Conservation (phyloP, 371 early-diverging fungal species). For the Paraphysoderma sedebokerense region DNA sequence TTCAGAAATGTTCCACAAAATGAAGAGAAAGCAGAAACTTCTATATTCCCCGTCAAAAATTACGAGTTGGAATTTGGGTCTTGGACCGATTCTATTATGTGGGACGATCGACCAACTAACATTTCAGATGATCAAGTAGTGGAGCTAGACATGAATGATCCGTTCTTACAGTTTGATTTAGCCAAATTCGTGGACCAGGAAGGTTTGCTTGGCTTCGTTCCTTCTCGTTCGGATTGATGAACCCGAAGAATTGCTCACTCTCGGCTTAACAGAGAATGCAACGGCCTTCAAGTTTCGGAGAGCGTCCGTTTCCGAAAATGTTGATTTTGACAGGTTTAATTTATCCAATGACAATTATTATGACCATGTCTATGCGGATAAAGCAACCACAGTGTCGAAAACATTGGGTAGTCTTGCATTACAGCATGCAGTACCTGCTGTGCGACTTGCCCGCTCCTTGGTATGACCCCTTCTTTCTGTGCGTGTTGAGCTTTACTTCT, state of each 20-base stretch:
- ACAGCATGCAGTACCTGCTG: constrained; percentile 88
- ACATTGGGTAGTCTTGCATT: constrained; percentile 75
- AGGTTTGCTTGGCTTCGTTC: constrained; percentile 23
- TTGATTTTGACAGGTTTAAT: constrained; percentile 67
- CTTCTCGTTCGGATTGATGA: not conserved
- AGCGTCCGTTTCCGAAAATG: constrained; percentile 15
- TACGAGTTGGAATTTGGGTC: no score
- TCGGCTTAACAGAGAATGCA: not conserved
- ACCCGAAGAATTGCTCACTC: not conserved
- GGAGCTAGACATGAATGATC: constrained; percentile 51
- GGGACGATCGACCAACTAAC: constrained; percentile 46
- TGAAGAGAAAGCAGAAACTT: no score
- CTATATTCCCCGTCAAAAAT: no score
- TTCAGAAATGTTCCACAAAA: no score
- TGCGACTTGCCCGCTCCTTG: constrained; percentile 66
- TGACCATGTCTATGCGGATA: constrained; percentile 40
- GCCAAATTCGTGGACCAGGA: constrained; percentile 21
- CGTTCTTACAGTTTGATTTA: constrained; percentile 51
- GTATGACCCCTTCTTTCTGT: constrained; percentile 14
- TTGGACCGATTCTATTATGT: constrained; percentile 54
- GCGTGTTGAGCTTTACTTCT: not conserved
- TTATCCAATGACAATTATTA: constrained; percentile 92
- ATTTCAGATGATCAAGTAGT: constrained; percentile 39
- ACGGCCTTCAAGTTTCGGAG: constrained; percentile 21
- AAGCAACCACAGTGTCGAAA: constrained; percentile 63